A percentile compares a stretch with the other conserved stretches of the same genome.
These are phyloP conservation scores for Cladosporium sp. DNA, from an alignment of 2,329 filamentous ascomycete species.

Conservation along the genomic window DNA sequence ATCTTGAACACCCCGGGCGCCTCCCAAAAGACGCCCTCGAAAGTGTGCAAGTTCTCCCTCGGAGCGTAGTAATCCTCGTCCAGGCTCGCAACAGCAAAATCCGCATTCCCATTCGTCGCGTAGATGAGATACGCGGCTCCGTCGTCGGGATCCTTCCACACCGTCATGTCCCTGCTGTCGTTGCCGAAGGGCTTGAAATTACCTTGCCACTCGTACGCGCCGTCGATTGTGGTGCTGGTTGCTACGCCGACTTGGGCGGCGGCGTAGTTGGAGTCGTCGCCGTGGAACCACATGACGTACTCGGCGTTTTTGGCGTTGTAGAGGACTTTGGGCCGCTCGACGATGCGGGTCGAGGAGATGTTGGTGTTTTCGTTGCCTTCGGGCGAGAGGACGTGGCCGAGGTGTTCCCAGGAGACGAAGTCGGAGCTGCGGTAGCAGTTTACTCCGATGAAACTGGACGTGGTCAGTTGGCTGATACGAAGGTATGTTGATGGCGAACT, in stretches of 20 bases:
- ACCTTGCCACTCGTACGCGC: conserved; percentile 51
- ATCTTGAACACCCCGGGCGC: conserved; percentile 60
- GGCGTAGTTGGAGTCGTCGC: conserved; percentile 56
- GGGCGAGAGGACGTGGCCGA: conserved; percentile 53
- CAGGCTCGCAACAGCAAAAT: conserved; percentile 23
- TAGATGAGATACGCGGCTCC: conserved; percentile 56
- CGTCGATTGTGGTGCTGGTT: conserved; percentile 54
- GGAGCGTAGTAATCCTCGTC: conserved; percentile 24
- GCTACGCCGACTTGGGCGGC: conserved; percentile 64
- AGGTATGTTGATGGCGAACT: neutral
- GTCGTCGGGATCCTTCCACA: conserved; percentile 57
- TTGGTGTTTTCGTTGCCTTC: conserved; percentile 21
- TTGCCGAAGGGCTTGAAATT: conserved; percentile 45
- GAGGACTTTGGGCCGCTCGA: conserved; percentile 65
- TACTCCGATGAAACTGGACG: conserved; percentile 52
- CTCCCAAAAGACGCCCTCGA: conserved; percentile 37
- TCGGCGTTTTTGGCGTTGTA: conserved; percentile 60
- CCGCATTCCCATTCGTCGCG: conserved; percentile 36
- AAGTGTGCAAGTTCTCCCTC: conserved; percentile 20
- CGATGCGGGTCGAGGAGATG: conserved; percentile 46
- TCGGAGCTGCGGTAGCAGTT: conserved; percentile 64
- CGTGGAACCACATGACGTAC: conserved; percentile 67
- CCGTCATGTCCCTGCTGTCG: conserved; percentile 54
- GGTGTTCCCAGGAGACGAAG: conserved; percentile 60
- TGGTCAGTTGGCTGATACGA: neutral